Base-by-base conservation (phyloP, 768 basidiomycete species). In the Punctularia strigosozonata region DNA sequence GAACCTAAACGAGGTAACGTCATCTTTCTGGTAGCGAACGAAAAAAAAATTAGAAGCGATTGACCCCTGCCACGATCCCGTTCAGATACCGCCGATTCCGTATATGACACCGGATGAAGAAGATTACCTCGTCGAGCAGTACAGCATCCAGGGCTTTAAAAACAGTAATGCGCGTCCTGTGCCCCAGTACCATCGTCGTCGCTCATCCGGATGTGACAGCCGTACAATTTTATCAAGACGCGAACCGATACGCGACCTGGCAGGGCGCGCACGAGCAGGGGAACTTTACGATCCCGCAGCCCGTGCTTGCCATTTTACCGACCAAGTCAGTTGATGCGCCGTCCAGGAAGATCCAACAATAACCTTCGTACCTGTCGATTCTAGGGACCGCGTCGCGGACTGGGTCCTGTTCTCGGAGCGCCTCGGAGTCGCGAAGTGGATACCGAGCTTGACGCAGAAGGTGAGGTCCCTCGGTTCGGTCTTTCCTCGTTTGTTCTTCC, bases 41-140 rank as follows among this genome's bases (percentile, higher is more conserved):
- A 21, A 17, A 10, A 14, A 25, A 5, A 15, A 15, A 15, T 25
- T 7, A 14, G 24, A 17, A 18, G 17, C 12, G 6, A 10, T 30
- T 37, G 17, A 33, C 15, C 20, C 6, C n/a, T 35, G 18, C 22
- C 25, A 49, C 19, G 20, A 18, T n/a, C 24, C 5, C 19, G 35
- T 15, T 14, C 35, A 80, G 75, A 74, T 82, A 25, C 69, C 74
- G 2, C 66, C 71, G 0, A 65, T 80, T 35, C 69, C 74, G 1
- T 84, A 76, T 55, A 68, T 84, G 31, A 65, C 68, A 0, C 31
- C 49, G 0, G 67, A 69, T 7, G 77, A 85, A 52, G 82, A 85
- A 48, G 71, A 78, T 46, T 84, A 83, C 49, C 72, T 81, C 42
- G 68, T 82, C 0, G 66, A 80, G 37, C 72, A 77, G 44, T 84